Evolutionary conservation across 1,139 yeast genomes (phyloP).

Genomic region (Scheffersomyces lignicola): DNA sequence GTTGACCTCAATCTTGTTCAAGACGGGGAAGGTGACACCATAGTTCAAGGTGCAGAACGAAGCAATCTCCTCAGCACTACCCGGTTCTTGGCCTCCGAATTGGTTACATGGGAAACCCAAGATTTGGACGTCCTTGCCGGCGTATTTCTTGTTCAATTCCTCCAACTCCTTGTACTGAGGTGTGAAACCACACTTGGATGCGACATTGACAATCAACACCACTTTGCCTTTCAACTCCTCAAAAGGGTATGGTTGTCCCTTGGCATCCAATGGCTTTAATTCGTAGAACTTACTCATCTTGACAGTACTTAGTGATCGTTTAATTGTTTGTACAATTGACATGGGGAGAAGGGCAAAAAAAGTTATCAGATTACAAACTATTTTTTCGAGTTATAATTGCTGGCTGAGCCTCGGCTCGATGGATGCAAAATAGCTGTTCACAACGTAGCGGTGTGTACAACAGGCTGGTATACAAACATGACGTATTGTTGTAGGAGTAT

Average conservation of each 20-base stretch:
- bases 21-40: conserved; percentile 79
- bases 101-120: conserved; percentile 89
- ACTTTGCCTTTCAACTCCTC: conserved; percentile 80
- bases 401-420: too few relatives aligned
- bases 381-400: too few relatives aligned
- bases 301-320: neutral
- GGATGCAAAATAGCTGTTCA: too few relatives aligned
- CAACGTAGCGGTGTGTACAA: too few relatives aligned
- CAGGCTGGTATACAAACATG: too few relatives aligned
- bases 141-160: conserved; percentile 74
- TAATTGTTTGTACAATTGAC: neutral
- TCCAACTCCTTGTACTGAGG: conserved; percentile 83
- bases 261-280: conserved; percentile 38
- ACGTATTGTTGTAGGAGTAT: too few relatives aligned
- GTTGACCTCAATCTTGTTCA: conserved; percentile 86
- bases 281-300: conserved; percentile 41
- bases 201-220: conserved; percentile 89
- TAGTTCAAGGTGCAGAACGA: conserved; percentile 40
- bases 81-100: conserved; percentile 56
- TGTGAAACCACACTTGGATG: conserved; percentile 86
- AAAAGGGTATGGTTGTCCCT: conserved; percentile 67
- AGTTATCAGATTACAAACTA: neutral
- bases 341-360: neutral
- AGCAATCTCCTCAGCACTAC: conserved; percentile 39
- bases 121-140: conserved; percentile 72